These are phyloP conservation scores for Fusarium circinatum DNA, from an alignment of 2,329 filamentous ascomycete species.

Conservation along the genomic window DNA sequence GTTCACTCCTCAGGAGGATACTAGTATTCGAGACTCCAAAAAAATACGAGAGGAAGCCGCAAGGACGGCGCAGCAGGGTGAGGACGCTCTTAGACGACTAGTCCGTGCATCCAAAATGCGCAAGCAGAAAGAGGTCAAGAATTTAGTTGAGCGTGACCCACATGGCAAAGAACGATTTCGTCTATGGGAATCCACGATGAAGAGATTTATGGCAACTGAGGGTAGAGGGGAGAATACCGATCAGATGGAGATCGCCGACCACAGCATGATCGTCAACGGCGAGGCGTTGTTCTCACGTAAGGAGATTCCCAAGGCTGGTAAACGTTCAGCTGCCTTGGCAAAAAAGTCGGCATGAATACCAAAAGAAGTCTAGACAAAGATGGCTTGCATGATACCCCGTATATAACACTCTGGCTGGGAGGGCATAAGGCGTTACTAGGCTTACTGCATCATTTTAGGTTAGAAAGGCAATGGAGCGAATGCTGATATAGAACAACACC, in stretches of 20 bases:
- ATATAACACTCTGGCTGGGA: slow-evolving; percentile 12
- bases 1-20: slow-evolving; percentile 64
- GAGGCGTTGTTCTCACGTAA: slow-evolving; percentile 64
- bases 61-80: slow-evolving; percentile 68
- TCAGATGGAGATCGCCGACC: slow-evolving; percentile 65
- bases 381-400: slow-evolving; percentile 29
- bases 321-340: slow-evolving; percentile 48
- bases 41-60: slow-evolving; percentile 70
- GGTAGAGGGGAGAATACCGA: slow-evolving; percentile 48
- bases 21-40: slow-evolving; percentile 60
- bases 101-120: slow-evolving; percentile 72
- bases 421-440: slow-evolving; percentile 24
- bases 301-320: slow-evolving; percentile 61
- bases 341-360: slow-evolving; percentile 36
- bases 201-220: slow-evolving; percentile 58
- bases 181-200: slow-evolving; percentile 71
- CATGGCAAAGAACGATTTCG: slow-evolving; percentile 66
- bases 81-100: slow-evolving; percentile 68
- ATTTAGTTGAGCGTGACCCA: slow-evolving; percentile 62
- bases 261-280: slow-evolving; percentile 73
- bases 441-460: slow-evolving; percentile 5
- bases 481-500: slow-evolving; percentile 14
- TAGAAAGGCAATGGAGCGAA: neutral
- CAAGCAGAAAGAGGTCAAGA: slow-evolving; percentile 71
- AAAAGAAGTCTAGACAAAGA: neutral